A percentile compares a stretch with the other conserved stretches of the same genome.
phyloP scores from a whole-genome alignment of 352 stramenopile genomes.

The Pythium volutum region DNA sequence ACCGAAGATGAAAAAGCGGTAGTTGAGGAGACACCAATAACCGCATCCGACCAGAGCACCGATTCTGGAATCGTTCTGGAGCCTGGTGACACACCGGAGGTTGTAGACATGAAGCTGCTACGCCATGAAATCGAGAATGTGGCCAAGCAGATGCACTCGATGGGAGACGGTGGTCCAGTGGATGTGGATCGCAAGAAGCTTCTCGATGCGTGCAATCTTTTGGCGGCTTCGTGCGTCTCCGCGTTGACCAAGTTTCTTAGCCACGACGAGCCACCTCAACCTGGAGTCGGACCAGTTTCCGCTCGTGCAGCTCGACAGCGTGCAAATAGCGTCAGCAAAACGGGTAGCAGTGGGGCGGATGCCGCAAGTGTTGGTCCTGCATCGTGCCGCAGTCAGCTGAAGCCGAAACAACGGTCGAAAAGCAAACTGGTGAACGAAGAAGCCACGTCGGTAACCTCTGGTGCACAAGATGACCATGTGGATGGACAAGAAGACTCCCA shows the following conservation, averaged over 20 bases:
- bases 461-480: not conserved
- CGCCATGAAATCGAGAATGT: constrained; percentile 56
- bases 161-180: constrained; percentile 23
- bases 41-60: not conserved
- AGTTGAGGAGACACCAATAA: not conserved
- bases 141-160: constrained; percentile 39
- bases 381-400: not conserved
- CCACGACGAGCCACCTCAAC: constrained; percentile 19
- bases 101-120: constrained; percentile 75
- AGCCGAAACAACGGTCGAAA: constrained; percentile 7
- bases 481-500: not conserved
- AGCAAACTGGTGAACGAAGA: not conserved
- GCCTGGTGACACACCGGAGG: constrained; percentile 41
- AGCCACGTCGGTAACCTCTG: not conserved
- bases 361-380: not conserved
- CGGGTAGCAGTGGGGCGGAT: not conserved
- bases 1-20: not conserved
- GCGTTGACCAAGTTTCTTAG: constrained; percentile 60
- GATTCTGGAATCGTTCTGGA: constrained; percentile 22
- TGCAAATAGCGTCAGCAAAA: constrained; percentile 26
- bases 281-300: not conserved
- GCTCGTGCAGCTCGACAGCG: constrained; percentile 13
- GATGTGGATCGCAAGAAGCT: constrained; percentile 34
- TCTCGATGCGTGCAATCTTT: constrained; percentile 57
- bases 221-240: constrained; percentile 56